These are phyloP conservation scores for Periconia sp. DNA, from an alignment of 2,329 filamentous ascomycete genomes.

Conservation along the genomic window DNA sequence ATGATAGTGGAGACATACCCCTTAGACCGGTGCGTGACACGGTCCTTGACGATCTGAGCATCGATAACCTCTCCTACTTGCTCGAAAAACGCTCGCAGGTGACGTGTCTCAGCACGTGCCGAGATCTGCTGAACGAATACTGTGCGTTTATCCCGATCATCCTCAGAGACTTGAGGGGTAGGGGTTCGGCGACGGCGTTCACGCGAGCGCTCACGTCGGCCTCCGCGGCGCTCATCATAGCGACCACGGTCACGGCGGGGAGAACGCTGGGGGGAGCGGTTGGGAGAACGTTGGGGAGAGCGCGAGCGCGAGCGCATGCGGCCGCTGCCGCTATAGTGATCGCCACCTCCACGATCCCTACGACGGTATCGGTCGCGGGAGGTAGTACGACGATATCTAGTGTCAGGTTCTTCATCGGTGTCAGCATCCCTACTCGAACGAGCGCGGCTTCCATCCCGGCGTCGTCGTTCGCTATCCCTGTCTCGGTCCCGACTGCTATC, in stretches of 20 bases:
- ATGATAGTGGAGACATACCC: conserved; percentile 66
- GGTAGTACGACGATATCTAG: conserved; percentile 30
- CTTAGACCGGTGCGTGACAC: conserved; percentile 95
- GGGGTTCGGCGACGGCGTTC: conserved; percentile 48
- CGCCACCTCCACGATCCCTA: background rate
- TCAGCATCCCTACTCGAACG: conserved; percentile 38
- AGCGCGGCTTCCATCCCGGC: conserved; percentile 32
- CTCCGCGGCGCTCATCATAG: conserved; percentile 50
- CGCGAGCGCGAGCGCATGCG: conserved; percentile 41
- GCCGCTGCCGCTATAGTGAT: conserved; percentile 5
- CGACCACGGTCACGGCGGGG: conserved; percentile 48
- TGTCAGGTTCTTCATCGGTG: conserved; percentile 40
- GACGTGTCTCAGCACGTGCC: conserved; percentile 85
- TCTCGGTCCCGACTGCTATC: conserved; percentile 33
- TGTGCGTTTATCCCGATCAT: conserved; percentile 94
- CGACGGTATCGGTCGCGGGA: conserved; percentile 31
- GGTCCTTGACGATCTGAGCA: conserved; percentile 97
- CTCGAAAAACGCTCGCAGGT: conserved; percentile 93
- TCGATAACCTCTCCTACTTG: conserved; percentile 93
- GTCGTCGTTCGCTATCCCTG: conserved; percentile 35
- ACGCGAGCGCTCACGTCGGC: conserved; percentile 52
- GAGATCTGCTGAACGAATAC: conserved; percentile 99
- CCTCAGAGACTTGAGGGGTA: conserved; percentile 80
- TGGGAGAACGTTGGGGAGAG: no score
- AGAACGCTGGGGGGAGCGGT: no score